These are phyloP conservation scores for Fraxinus americana DNA, from an alignment of 257 asterid genomes.

Conservation along the genomic window DNA sequence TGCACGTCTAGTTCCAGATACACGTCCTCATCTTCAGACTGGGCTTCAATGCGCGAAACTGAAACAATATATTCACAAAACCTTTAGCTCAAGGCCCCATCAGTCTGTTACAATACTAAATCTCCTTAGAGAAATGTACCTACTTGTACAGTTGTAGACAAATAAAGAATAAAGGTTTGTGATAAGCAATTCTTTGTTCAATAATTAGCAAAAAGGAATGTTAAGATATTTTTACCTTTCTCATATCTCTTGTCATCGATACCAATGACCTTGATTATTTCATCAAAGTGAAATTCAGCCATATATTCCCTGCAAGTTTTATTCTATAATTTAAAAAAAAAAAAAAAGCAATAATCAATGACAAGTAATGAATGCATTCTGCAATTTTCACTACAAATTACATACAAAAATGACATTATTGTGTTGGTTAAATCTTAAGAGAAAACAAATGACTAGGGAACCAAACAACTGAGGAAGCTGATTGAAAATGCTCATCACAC, in stretches of 20 bases:
- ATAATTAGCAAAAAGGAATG: not conserved
- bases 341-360: not conserved
- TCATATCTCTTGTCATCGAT: conserved; percentile 64
- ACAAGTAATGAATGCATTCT: not conserved
- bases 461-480: not conserved
- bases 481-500: not conserved
- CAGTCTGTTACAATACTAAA: not conserved
- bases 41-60: conserved; percentile 78
- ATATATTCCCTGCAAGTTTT: conserved; percentile 25
- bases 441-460: not conserved
- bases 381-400: not conserved
- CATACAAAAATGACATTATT: not conserved
- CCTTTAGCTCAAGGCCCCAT: conserved; percentile 19
- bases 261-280: conserved; percentile 47
- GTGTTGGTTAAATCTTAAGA: not conserved
- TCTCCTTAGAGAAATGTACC: not conserved
- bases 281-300: conserved; percentile 61
- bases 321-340: not conserved
- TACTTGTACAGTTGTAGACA: no score
- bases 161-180: not conserved
- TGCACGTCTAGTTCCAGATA: conserved; percentile 60
- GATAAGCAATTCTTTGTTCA: not conserved
- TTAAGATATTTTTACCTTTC: conserved; percentile 48
- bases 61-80: conserved; percentile 27
- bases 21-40: conserved; percentile 46